phyloP scores from a whole-genome alignment of 495 filamentous ascomycete species.

The Annulohypoxylon nitens region DNA sequence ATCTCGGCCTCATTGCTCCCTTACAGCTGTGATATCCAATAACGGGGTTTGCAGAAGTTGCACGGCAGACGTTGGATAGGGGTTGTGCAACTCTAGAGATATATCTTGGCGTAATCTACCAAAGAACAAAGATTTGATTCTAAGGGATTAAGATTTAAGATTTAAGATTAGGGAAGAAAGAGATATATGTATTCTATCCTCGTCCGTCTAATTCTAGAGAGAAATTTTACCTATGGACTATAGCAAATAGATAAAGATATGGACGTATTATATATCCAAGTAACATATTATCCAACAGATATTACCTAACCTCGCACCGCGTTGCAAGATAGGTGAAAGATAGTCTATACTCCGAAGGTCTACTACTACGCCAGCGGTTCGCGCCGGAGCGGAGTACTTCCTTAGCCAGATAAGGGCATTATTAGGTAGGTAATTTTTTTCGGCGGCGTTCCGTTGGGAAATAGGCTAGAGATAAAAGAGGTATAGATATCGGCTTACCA shows the following conservation, averaged over 20 bases:
- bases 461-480: constrained; percentile 25
- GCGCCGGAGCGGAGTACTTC: constrained; percentile 37
- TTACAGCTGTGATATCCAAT: not conserved
- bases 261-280: not conserved
- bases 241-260: not conserved
- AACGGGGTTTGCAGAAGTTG: not conserved
- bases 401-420: constrained; percentile 22
- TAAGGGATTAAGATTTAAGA: too few species aligned
- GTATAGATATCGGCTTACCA: not conserved
- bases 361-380: not conserved
- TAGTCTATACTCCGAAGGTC: not conserved
- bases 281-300: not conserved
- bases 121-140: not conserved
- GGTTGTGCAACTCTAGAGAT: not conserved
- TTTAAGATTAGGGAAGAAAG: too few species aligned
- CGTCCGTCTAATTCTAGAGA: too few species aligned
- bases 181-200: too few species aligned
- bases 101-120: not conserved
- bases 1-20: constrained; percentile 36
- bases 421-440: not conserved
- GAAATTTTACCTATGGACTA: not conserved
- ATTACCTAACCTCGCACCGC: not conserved
- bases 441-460: constrained; percentile 26
- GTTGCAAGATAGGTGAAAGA: not conserved
- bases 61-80: constrained; percentile 3